Evolutionary conservation across 2,329 filamentous ascomycete species (phyloP), one percentile per base, ranked within the genome.

Genomic region (Claviceps capensis): DNA sequence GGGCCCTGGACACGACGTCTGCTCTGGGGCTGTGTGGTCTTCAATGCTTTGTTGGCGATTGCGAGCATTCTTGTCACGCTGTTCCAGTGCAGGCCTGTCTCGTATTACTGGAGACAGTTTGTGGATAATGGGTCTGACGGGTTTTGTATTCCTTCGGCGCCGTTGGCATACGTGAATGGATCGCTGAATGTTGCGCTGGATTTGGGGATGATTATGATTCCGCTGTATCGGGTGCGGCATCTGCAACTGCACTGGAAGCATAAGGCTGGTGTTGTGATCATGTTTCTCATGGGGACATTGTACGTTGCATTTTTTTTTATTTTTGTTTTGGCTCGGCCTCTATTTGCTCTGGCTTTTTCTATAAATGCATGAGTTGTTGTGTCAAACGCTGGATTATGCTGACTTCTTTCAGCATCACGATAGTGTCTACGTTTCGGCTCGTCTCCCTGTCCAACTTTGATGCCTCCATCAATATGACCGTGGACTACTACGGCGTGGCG

Each of bases 91-190:
- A 59, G 55, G 11, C 76, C 76, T 0, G 63, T 79, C 19, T 59
- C 60, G 14, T 71, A 67, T 52, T 73, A 71, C 58, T 80, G 77
- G 77, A 68, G 62, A 0, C 61, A 62, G 14, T 79, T 74, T 73
- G 13, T 42, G 1, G 68, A 73, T 47, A 67, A 65, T 2, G 76
- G 75, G 0, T 60, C 11, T 9, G 8, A 2, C 5, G 44, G 44
- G 8, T 19, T 55, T 2, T 80, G 77, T 56, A 61, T 74, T 38
- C 66, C 74, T 48, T 61, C 72, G 53, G 74, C 73, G 54, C 61
- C 64, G 2, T 63, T 76, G 8, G 69, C 63, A 1, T 79, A 73
- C 71, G 63, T 69, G 17, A 71, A 73, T 36, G 75, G 75, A 0
- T 67, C 59, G n/a, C 67, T 75, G 47, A 73, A 71, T 51, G 76